Base-by-base conservation (phyloP, 352 stramenopile genomes). In the Saprolegnia parasitica region DNA sequence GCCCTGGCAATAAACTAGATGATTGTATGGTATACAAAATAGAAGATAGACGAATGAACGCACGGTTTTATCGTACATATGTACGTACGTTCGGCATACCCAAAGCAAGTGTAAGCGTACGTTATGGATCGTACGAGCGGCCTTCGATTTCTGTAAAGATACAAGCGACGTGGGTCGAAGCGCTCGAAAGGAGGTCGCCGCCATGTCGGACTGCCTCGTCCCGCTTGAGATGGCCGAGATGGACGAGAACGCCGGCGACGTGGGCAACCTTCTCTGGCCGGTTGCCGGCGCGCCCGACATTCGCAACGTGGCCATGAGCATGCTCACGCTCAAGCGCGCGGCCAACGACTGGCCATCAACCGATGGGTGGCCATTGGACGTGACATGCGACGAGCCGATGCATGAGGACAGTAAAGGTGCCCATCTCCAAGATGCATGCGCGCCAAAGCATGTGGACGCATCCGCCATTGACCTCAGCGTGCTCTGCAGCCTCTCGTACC, bases 1-100 rank as follows among this genome's bases (percentile, higher is more conserved):
- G 1, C 42, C 11, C 18, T 49, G 42, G 11, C 35, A 65, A 65
- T 47, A n/a, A 21, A 39, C 57, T 52, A 16, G 8, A 52, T 52
- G 37, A 45, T 65, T 39, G 57, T 65, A 65, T 47, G 21, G 5
- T 47, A 65, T 65, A 65, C 57, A 52, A 29, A 52, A 23, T n/a
- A 4, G 9, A 29, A 37, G 57, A 50, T 65, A 39, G 40, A 52
- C 3, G 20, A 21, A n/a, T n/a, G 42, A 49, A 49, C 29, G 29
- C 29, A 35, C 29, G 29, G 29, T 35, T n/a, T n/a, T 35, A 5
- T 35, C 5, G 29, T 35, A 5, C 29, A 2, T 6, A 35, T 35
- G 29, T 35, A 35, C 29, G 29, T 35, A 35, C 29, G 29, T 35
- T 35, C 29, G 29, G 5, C 29, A 35, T 35, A 35, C 29, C 2